Base-by-base conservation (phyloP, 768 basidiomycete species). In the Collybia sp. region DNA sequence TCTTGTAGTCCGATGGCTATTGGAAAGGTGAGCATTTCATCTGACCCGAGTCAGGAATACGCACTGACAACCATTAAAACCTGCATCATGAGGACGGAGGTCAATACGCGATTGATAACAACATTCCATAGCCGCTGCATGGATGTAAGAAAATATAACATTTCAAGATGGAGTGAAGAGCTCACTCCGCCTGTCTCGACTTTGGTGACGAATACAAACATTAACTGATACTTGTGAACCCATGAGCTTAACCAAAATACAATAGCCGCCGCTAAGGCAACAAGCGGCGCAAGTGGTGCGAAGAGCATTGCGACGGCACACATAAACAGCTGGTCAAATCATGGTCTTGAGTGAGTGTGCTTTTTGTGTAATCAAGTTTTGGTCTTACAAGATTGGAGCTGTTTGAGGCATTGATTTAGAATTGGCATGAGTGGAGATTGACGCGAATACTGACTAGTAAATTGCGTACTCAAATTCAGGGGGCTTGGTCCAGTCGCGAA, bases 151-250 rank as follows among this genome's bases (percentile, higher is more conserved):
- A 30, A 30, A 30, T 32, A 35, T 6, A 42, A 17, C 40, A 25
- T 2, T 19, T 13, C 13, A n/a, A 12, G n/a, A 37, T 3, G 17
- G 10, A 30, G 30, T 16, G 12, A 45, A 43, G 4, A 12, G 64
- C 83, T 56, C 63, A 86, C 84, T 32, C 92, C 92, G 37, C 91
- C 92, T 16, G 80, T 85, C 65, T 94, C 92, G 12, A 86, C 82
- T 44, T 76, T 76, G 2, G 88, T 80, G 31, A 85, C 69, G 55
- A 77, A 88, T 36, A 89, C 86, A 59, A 88, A 93, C 75, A 92
- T 84, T 19, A 93, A 69, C 65, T 88, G 83, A 56, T 93, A 93
- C 64, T 93, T 93, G 72, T 88, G 89, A 15, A 85, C 82, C 71
- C 76, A 77, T 6, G 79, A 79, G 46, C 72, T 73, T 40, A 79